Conservation (phyloP, 306 rosid genomes). For the Herpetospermum pedunculosum region DNA sequence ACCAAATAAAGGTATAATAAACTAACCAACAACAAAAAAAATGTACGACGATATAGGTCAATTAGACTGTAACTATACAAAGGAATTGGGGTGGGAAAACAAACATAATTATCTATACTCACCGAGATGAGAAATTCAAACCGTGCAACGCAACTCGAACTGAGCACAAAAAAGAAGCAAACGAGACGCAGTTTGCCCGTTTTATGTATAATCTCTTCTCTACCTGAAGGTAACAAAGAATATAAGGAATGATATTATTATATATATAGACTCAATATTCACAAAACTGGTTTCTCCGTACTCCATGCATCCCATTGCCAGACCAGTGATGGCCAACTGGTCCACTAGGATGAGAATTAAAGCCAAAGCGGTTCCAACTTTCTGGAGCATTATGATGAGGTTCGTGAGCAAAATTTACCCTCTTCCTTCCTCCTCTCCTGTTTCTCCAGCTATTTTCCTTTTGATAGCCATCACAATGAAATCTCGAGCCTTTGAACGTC, state of each 20-base stretch:
- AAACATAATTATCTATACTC: neutral
- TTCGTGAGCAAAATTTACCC: slow-evolving; percentile 19
- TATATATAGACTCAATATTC: slow-evolving; percentile 1
- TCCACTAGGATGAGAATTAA: slow-evolving; percentile 1
- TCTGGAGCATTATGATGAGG: slow-evolving; percentile 2
- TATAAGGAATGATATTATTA: neutral
- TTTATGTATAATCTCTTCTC: neutral
- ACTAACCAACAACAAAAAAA: neutral
- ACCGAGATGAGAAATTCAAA: neutral
- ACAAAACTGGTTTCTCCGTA: slow-evolving; percentile 23
- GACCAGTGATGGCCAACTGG: slow-evolving; percentile 13
- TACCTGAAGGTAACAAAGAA: neutral
- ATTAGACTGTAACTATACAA: neutral
- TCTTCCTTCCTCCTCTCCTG: slow-evolving; percentile 34
- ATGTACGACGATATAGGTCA: neutral
- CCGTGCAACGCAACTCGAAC: neutral
- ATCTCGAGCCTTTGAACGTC: slow-evolving; percentile 25
- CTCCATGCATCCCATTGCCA: slow-evolving; percentile 14
- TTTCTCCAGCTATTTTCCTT: slow-evolving; percentile 32
- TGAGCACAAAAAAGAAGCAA: neutral
- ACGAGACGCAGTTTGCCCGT: neutral
- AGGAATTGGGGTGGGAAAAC: neutral
- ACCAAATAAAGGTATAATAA: neutral
- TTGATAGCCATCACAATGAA: slow-evolving; percentile 27
- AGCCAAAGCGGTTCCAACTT: slow-evolving; percentile 14